Evolutionary conservation across 257 asterid genomes (phyloP), one percentile per base, ranked within the genome.

Genomic region (Perilla frutescens): DNA sequence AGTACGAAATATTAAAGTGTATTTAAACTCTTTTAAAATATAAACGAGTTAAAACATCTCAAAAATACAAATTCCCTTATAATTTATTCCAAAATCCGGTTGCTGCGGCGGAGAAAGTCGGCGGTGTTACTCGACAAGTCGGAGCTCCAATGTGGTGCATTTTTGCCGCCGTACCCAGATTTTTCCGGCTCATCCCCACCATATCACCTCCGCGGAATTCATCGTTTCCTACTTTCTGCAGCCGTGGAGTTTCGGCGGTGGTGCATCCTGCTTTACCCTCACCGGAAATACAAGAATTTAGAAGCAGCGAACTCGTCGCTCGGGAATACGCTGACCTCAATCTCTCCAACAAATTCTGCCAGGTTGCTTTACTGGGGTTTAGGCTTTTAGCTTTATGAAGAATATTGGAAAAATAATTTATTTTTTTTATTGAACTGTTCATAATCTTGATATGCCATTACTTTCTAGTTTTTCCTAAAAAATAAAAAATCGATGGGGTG

Each of bases 301-400:
- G 83, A 57, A 92, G 97, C 82, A 79, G 87, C 2, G 61, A 79
- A 56, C 90, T 91, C 41, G 95, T 94, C 34, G 81, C 90, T n/a
- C 76, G 86, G 72, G 97, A 94, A 77, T 94, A 90, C 78, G 91
- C 93, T 36, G 93, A 90, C 73, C 98, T 94, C 70, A 84, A 86
- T 79, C 92, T 91, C 62, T 50, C 93, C 43, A 91, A 89, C 74
- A 90, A 81, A 63, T 76, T 80, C 72, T 86, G 84, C 77, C 82
- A 87, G 78, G 76, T 66, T 69, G 13, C 6, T 43, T 34, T 15
- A 26, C 64, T 57, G 59, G 15, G 56, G 1, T 58, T 60, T 34
- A 66, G 68, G 13, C 55, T 51, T 47, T 47, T 59, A 49, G 40
- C 70, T 59, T 8, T 66, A 1, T 20, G 9, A n/a, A 44, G 55